These are phyloP conservation scores for Asparagopsis taxiformis DNA, from an alignment of 31 red algal species.

Conservation along the genomic window DNA sequence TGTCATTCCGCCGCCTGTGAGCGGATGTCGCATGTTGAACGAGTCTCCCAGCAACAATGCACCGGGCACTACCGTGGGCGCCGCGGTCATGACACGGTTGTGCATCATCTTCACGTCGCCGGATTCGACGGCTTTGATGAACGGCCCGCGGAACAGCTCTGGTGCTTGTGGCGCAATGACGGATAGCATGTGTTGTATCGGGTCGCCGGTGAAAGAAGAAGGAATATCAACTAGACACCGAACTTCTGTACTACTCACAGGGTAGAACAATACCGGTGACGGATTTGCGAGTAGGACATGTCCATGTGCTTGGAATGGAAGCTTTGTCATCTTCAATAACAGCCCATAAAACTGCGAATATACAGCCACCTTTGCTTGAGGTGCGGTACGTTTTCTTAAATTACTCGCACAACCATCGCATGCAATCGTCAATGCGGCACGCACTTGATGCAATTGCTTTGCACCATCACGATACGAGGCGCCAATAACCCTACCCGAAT, in stretches of 20 bases:
- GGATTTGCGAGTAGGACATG: slow-evolving; percentile 93
- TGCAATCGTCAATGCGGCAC: slow-evolving; percentile 88
- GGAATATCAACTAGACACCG: slow-evolving; percentile 97
- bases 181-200: slow-evolving; percentile 62
- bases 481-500: slow-evolving; percentile 55
- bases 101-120: slow-evolving; percentile 88
- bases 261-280: slow-evolving; percentile 94
- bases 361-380: slow-evolving; percentile 51
- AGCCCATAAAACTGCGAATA: slow-evolving; percentile 92
- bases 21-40: slow-evolving; percentile 99
- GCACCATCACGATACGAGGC: slow-evolving; percentile 51
- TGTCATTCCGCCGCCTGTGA: slow-evolving; percentile 99
- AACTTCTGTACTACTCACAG: slow-evolving; percentile 82
- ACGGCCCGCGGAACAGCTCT: slow-evolving; percentile 54
- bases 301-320: slow-evolving; percentile 92
- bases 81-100: slow-evolving; percentile 95
- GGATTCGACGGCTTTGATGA: slow-evolving; percentile 51
- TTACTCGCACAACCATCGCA: slow-evolving; percentile 96
- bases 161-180: slow-evolving; percentile 90
- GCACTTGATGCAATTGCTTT: slow-evolving; percentile 10
- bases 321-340: slow-evolving; percentile 49
- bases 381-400: slow-evolving; percentile 58
- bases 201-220: slow-evolving; percentile 15
- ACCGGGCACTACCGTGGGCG: slow-evolving; percentile 65
- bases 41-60: slow-evolving; percentile 91